Evolutionary conservation across 2,329 filamentous ascomycete genomes (phyloP).

Genomic region (Diplocarpon mali): DNA sequence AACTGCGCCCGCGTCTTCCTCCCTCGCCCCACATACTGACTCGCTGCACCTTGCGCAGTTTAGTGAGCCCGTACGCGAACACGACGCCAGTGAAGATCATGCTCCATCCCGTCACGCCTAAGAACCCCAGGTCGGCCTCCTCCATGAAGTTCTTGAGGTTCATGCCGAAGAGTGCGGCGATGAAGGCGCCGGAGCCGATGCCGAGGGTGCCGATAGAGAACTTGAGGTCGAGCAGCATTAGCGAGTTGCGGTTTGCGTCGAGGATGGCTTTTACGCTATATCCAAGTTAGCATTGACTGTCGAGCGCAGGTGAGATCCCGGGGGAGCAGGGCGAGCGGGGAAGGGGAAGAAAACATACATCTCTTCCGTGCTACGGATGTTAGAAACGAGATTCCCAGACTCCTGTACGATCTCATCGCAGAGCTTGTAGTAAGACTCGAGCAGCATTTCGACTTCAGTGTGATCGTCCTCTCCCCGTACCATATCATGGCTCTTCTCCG

Average conservation of each 20-base stretch:
- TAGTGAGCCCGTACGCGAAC: slow-evolving; percentile 72
- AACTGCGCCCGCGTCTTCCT: slow-evolving; percentile 22
- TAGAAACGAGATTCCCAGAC: slow-evolving; percentile 82
- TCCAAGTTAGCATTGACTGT: no score
- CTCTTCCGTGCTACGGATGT: slow-evolving; percentile 95
- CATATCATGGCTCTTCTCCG: slow-evolving; percentile 70
- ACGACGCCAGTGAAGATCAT: slow-evolving; percentile 64
- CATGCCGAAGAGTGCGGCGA: slow-evolving; percentile 99
- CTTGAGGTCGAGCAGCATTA: slow-evolving; percentile 95
- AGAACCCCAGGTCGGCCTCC: slow-evolving; percentile 81
- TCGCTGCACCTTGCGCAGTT: slow-evolving; percentile 75
- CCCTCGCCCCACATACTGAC: slow-evolving; percentile 61
- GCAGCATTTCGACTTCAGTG: slow-evolving; percentile 90
- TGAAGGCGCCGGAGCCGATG: slow-evolving; percentile 87
- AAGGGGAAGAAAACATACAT: slow-evolving; percentile 50
- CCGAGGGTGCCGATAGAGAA: slow-evolving; percentile 92
- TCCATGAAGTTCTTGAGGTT: slow-evolving; percentile 98
- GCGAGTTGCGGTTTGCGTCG: slow-evolving; percentile 92
- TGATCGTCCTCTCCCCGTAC: slow-evolving; percentile 73
- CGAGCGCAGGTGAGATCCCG: no score
- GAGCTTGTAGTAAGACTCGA: slow-evolving; percentile 96
- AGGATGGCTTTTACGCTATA: slow-evolving; percentile 84
- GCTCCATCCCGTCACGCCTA: slow-evolving; percentile 59
- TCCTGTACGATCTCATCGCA: slow-evolving; percentile 97
- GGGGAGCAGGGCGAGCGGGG: not conserved